These are phyloP conservation scores for Wickerhamiella allomyrinae DNA, from an alignment of 805 yeast genomes.

Conservation along the genomic window DNA sequence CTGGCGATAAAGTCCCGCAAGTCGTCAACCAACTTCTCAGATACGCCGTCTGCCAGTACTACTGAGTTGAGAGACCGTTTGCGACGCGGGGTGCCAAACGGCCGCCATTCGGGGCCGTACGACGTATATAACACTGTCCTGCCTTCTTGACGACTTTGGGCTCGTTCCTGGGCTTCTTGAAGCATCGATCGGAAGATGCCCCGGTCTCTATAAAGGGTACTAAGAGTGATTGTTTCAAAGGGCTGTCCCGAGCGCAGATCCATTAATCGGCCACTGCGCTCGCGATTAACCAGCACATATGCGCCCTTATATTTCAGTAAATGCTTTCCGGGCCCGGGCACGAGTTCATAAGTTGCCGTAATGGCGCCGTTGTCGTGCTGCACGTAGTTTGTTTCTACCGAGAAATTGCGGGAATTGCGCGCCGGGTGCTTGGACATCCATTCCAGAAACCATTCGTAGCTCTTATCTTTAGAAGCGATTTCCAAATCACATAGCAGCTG, in stretches of 20 bases:
- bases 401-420: slow-evolving; percentile 65
- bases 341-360: slow-evolving; percentile 72
- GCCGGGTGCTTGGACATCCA: slow-evolving; percentile 85
- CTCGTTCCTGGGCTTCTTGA: slow-evolving; percentile 71
- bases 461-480: slow-evolving; percentile 83
- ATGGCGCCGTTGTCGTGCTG: slow-evolving; percentile 92
- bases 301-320: slow-evolving; percentile 75
- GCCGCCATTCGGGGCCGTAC: slow-evolving; percentile 98
- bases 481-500: slow-evolving; percentile 84
- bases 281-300: slow-evolving; percentile 75
- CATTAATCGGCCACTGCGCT: slow-evolving; percentile 75
- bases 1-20: slow-evolving; percentile 65
- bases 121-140: slow-evolving; percentile 87
- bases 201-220: slow-evolving; percentile 76
- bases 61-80: slow-evolving; percentile 79
- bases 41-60: slow-evolving; percentile 62
- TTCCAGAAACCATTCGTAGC: slow-evolving; percentile 86
- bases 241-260: slow-evolving; percentile 89
- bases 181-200: slow-evolving; percentile 53
- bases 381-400: slow-evolving; percentile 73
- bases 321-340: slow-evolving; percentile 96
- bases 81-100: slow-evolving; percentile 88
- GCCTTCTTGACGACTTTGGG: slow-evolving; percentile 73
- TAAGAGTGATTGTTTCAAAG: slow-evolving; percentile 87
- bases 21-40: slow-evolving; percentile 51